Base-by-base conservation (phyloP, 169 alveolate genomes). In the Plasmodium malariae region DNA sequence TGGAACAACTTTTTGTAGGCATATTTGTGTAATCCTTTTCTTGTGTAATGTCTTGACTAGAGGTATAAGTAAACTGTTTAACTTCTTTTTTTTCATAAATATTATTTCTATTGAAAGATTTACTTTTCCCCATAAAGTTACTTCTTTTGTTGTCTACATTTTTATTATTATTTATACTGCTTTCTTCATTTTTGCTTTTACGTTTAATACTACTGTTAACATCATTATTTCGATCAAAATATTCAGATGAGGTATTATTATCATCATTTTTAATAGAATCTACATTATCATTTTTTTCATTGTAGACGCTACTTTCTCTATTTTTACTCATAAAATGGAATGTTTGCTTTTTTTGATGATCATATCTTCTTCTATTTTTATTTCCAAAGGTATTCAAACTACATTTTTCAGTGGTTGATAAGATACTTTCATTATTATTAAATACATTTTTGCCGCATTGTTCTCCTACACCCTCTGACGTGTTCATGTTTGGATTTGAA, bases 61-160 rank as follows among this genome's bases (percentile, higher is more conserved):
- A 51, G 24, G 55, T 80, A 55, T 59, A 30, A 48, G 40, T 26
- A 43, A 80, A 17, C 28, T 32, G 21, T 4, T 28, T 67, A 2
- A 24, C 36, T 36, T 85, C 92, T 26, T 85, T 49, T 14, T 62
- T 59, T 45, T 85, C 90, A 32, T 80, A 80, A 49, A 28, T 49
- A 6, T 59, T 80, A 51, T 43, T 60, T 49, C 72, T 40, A 43
- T 80, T 80, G n/a, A 80, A 57, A 28, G 90, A 63, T 49, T 80
- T 80, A 67, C 71, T 80, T 51, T 80, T 80, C n/a, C 62, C 48
- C 62, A 80, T 30, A 59, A 63, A 65, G 19, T 45, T 63, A 30
- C 26, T 12, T 48, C 51, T 63, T 43, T 73, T 73, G 26, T 55
- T 65, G 26, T 51, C 70, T 21, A 68, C 24, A 37, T n/a, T 78